Base-by-base conservation (phyloP, 768 basidiomycete species). In the Naganishia vaughanmartiniae region DNA sequence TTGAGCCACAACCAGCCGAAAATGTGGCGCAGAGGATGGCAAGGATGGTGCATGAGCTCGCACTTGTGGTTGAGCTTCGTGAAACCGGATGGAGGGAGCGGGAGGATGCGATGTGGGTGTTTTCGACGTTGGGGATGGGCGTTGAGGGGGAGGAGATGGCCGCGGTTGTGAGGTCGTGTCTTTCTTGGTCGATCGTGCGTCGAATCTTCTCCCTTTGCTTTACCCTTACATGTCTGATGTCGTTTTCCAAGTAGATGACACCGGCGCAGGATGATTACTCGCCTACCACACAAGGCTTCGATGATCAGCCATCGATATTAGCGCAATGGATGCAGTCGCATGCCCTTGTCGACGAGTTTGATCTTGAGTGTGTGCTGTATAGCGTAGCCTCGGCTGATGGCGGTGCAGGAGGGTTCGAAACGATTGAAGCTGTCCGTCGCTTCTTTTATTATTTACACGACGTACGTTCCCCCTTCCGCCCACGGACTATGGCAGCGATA, bases 131-230 rank as follows among this genome's bases (percentile, higher is more conserved):
- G 60, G 24, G 60, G 60, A 24, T 12, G 60, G 39, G 60, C 26
- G 9, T 42, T 1, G 39, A 45, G 19, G 34, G 17, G 3, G 31
- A 24, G 17, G 36, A 34, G 42, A 26, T 10, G 36, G 42, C 60
- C 9, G 60, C 42, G 60, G 60, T 63, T 10, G 42, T 42, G 7
- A 42, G 60, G 28, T 63, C 60, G 2, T 63, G 60, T 45, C 39
- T 63, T 15, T 42, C 60, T 11, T 63, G 60, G 60, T 63, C 60
- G 42, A 34, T 63, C n/a, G 60, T 63, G 19, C 24, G 60, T 63
- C 33, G 1, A 19, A 1, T 42, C 4, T 46, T 46, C 36, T 11
- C 12, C 39, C 11, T 1, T 24, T 10, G 36, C 15, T 6, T n/a
- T n/a, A 10, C 10, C 24, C 9, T 42, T 42, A 2, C 14, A 42